These are phyloP conservation scores for Phytophthora cactorum DNA, from an alignment of 352 stramenopile genomes.

Conservation along the genomic window DNA sequence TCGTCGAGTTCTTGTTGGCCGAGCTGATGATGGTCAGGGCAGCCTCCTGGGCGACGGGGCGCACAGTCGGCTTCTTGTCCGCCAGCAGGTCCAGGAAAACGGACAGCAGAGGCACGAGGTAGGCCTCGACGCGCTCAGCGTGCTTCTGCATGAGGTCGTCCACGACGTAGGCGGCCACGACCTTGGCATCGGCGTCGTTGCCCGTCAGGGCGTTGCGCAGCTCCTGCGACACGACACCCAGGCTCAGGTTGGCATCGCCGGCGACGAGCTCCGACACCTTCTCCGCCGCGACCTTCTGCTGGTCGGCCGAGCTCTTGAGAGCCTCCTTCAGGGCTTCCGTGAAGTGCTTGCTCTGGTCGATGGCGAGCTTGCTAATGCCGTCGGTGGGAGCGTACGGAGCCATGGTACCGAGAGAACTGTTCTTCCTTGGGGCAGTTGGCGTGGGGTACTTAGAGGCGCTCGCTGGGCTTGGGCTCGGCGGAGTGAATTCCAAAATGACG, in stretches of 20 bases:
- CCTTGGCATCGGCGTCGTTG: slow-evolving; percentile 68
- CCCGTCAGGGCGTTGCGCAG: slow-evolving; percentile 66
- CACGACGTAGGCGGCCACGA: slow-evolving; percentile 78
- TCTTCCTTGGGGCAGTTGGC: slow-evolving; percentile 34
- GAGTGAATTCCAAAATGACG: slow-evolving; percentile 87
- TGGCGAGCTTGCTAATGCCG: slow-evolving; percentile 84
- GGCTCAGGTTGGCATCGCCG: slow-evolving; percentile 74
- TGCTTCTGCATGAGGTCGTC: slow-evolving; percentile 90
- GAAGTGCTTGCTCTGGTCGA: slow-evolving; percentile 93
- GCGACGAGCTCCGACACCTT: slow-evolving; percentile 86
- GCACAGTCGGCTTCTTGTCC: slow-evolving; percentile 86
- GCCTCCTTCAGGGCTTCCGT: slow-evolving; percentile 84
- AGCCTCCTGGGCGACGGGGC: slow-evolving; percentile 70
- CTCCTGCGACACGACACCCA: slow-evolving; percentile 72
- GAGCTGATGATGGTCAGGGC: slow-evolving; percentile 84
- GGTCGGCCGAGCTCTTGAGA: slow-evolving; percentile 65
- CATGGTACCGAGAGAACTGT: slow-evolving; percentile 58
- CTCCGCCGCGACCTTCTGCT: slow-evolving; percentile 85
- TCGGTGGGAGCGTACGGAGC: slow-evolving; percentile 84
- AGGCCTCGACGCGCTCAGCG: slow-evolving; percentile 79
- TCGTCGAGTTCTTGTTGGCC: slow-evolving; percentile 88
- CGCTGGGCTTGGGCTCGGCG: slow-evolving; percentile 46
- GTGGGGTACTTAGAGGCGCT: slow-evolving; percentile 37
- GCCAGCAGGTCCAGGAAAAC: slow-evolving; percentile 82
- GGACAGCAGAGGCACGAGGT: slow-evolving; percentile 70